Evolutionary conservation across 495 filamentous ascomycete species (phyloP), one percentile per base, ranked within the genome.

Genomic region (Penicillium bialowiezense): DNA sequence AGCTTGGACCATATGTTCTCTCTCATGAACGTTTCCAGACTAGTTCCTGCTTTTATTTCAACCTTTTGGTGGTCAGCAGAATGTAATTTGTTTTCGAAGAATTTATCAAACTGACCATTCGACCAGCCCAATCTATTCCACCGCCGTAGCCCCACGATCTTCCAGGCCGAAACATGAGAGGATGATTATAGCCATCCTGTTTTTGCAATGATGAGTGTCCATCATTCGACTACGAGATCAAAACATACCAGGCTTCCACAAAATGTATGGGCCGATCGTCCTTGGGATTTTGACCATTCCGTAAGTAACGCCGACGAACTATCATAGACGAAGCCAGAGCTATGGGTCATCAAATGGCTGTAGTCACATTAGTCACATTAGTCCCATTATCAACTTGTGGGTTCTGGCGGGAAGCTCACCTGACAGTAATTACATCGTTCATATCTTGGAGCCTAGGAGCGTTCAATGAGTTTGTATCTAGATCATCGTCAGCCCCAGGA

Each of bases 101-200:
- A 5, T 8, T 21, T n/a, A n/a, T n/a, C n/a, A n/a, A n/a, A 26
- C 34, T 32, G 28, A 80, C 52, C 14, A 73, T 24, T 17, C 57
- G 55, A 7, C 76, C 71, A 1, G 72, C 70, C 75, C 75, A 79
- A 48, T 80, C 75, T 2, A 76, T 41, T 4, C 69, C 62, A 3
- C 53, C 47, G 19, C 74, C 64, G 41, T 79, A 81, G 8, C 36
- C 44, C 77, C 67, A 81, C 13, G 53, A 58, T 3, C 63, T 68
- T 3, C 73, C 75, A 0, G 76, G 76, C 31, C 76, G 64, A 50
- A 67, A 73, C 3, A 70, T 17, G 2, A 78, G 62, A 2, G 75
- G 74, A 14, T 49, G 40, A 7, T 38, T 45, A 52, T 53, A 70
- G 14, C 60, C 59, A 12, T 60, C 58, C 55, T 55, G 17, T 8